A percentile compares a stretch with the other conserved stretches of the same genome.
These are phyloP conservation scores for Nigrograna mackinnonii DNA, from an alignment of 2,329 filamentous ascomycete species.

Conservation along the genomic window DNA sequence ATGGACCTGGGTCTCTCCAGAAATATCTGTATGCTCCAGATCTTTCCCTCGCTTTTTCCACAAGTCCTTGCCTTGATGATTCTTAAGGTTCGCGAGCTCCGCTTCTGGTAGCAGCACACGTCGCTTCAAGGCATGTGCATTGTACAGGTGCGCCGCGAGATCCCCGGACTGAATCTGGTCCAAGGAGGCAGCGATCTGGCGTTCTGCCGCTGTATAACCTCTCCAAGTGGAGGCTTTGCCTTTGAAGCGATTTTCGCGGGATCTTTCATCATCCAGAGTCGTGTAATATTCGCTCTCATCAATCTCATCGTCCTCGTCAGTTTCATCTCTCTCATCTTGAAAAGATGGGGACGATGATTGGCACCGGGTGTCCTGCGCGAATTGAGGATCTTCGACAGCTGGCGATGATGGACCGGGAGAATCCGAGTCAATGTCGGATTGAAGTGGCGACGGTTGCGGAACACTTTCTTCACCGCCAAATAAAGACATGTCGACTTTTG, in stretches of 20 bases:
- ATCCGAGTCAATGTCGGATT: constrained; percentile 12
- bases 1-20: constrained; percentile 29
- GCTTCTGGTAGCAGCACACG: constrained; percentile 31
- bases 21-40: constrained; percentile 25
- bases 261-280: constrained; percentile 14
- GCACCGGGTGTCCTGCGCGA: neutral
- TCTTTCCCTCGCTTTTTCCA: constrained; percentile 42
- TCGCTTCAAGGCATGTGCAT: constrained; percentile 70
- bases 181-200: constrained; percentile 65
- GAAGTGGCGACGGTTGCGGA: neutral
- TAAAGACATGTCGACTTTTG: constrained; percentile 38
- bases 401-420: constrained; percentile 7
- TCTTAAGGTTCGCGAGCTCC: constrained; percentile 16
- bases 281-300: constrained; percentile 10
- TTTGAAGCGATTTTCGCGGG: constrained; percentile 70
- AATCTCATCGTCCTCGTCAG: constrained; percentile 2
- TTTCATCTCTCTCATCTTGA: constrained; percentile 8
- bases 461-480: constrained; percentile 33
- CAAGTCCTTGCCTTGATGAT: constrained; percentile 44
- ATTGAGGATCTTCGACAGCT: neutral
- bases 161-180: constrained; percentile 67
- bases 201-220: constrained; percentile 63
- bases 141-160: constrained; percentile 77
- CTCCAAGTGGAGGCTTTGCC: constrained; percentile 71
- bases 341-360: neutral